phyloP scores from a whole-genome alignment of 805 yeast species.

The Zygotorulaspora sp. region DNA sequence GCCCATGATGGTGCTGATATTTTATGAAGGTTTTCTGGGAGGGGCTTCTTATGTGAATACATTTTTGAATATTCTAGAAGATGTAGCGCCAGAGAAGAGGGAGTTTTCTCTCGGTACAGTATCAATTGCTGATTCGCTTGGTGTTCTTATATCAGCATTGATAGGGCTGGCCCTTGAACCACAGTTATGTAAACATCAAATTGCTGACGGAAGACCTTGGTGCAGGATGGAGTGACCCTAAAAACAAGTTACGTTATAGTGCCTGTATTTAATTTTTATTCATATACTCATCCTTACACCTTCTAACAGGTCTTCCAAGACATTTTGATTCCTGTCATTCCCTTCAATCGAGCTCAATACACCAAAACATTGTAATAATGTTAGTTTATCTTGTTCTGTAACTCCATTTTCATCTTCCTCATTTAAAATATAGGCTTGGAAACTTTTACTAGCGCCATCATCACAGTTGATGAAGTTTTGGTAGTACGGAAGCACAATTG shows the following conservation, averaged over 20 bases:
- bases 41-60: conserved; percentile 91
- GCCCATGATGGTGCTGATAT: conserved; percentile 54
- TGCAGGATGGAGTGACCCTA: conserved; percentile 49
- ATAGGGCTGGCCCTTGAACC: conserved; percentile 74
- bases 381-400: conserved; percentile 40
- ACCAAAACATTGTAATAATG: conserved; percentile 59
- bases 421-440: conserved; percentile 32
- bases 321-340: conserved; percentile 50
- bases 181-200: conserved; percentile 65
- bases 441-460: conserved; percentile 33
- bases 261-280: not conserved
- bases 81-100: conserved; percentile 46
- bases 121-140: conserved; percentile 78
- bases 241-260: too few species aligned
- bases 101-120: conserved; percentile 82
- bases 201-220: conserved; percentile 71
- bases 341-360: conserved; percentile 50
- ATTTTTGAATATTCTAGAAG: conserved; percentile 68
- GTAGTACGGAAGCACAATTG: conserved; percentile 49
- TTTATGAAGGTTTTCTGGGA: conserved; percentile 88
- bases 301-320: conserved; percentile 50
- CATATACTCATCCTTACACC: conserved; percentile 36
- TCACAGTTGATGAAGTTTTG: conserved; percentile 38
- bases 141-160: conserved; percentile 76
- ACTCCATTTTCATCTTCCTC: conserved; percentile 40